A percentile compares a stretch with the other conserved stretches of the same genome.
phyloP scores from a whole-genome alignment of 768 basidiomycete species.

The Auricularia heimuer region DNA sequence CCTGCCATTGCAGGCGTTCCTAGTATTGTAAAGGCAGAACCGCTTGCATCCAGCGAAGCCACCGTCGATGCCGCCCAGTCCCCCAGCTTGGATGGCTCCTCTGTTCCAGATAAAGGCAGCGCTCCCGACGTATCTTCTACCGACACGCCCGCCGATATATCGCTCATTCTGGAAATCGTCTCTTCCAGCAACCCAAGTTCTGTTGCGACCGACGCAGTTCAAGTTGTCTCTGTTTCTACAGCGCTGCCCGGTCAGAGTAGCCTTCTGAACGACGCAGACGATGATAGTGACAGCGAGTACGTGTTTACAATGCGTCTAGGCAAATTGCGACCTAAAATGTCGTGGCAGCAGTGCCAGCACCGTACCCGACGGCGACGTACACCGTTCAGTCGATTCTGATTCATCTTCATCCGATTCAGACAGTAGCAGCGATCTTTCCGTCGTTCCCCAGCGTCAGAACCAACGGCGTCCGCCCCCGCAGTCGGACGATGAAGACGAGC shows the following conservation, averaged over 20 bases:
- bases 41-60: too few relatives aligned
- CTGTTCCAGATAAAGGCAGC: too few relatives aligned
- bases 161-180: not conserved
- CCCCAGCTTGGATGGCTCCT: too few relatives aligned
- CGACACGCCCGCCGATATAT: not conserved
- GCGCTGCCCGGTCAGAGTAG: not conserved
- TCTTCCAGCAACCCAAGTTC: not conserved
- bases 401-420: not conserved
- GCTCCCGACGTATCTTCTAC: not conserved
- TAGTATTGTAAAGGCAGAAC: too few relatives aligned
- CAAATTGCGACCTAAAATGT: not conserved
- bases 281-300: not conserved
- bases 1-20: too few relatives aligned
- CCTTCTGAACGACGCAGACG: not conserved
- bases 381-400: not conserved
- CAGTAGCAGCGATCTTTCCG: not conserved
- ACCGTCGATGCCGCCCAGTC: too few relatives aligned
- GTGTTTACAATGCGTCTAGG: not conserved
- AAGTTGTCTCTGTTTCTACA: not conserved
- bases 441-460: not conserved
- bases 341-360: not conserved
- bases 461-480: not conserved
- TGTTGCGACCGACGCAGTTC: too few relatives aligned
- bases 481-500: slow-evolving; percentile 9
- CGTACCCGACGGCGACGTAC: not conserved